These are phyloP conservation scores for Sugiyamaella smithiae DNA, from an alignment of 805 yeast genomes.

Conservation along the genomic window DNA sequence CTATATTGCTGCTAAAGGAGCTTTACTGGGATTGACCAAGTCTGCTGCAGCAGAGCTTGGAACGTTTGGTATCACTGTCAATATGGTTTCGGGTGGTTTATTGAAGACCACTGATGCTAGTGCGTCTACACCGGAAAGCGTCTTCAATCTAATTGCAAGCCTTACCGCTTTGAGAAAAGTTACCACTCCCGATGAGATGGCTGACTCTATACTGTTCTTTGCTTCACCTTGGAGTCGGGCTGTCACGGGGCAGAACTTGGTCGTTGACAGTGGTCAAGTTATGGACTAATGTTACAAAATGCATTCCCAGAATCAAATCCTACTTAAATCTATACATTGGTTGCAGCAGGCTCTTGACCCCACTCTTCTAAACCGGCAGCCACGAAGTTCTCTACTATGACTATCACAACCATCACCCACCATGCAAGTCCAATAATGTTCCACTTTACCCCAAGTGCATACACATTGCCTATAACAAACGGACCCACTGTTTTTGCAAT, in stretches of 20 bases:
- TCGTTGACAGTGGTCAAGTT: constrained; percentile 4
- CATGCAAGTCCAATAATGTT: constrained; percentile 16
- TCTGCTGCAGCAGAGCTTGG: constrained; percentile 5
- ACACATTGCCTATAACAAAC: constrained; percentile 14
- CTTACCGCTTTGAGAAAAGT: not conserved
- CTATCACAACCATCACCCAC: constrained; percentile 16
- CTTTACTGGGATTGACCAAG: not conserved
- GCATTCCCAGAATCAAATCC: not conserved
- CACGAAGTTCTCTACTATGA: constrained; percentile 13
- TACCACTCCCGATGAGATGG: constrained; percentile 4
- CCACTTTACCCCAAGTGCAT: constrained; percentile 14
- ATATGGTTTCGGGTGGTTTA: constrained; percentile 4
- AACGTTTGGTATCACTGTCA: constrained; percentile 1
- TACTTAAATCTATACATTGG: not conserved
- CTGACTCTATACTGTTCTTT: constrained; percentile 6
- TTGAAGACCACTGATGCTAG: constrained; percentile 4
- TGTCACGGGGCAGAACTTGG: constrained; percentile 5
- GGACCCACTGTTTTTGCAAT: constrained; percentile 15
- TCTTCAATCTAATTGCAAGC: constrained; percentile 5
- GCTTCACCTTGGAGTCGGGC: constrained; percentile 10
- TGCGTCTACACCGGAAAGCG: constrained; percentile 5
- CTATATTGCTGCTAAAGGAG: not conserved
- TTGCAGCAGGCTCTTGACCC: not conserved
- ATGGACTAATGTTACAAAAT: not conserved
- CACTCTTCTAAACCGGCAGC: not conserved